These are phyloP conservation scores for Kitagawia praeruptora DNA, from an alignment of 129 eudicot genomes.

Conservation along the genomic window DNA sequence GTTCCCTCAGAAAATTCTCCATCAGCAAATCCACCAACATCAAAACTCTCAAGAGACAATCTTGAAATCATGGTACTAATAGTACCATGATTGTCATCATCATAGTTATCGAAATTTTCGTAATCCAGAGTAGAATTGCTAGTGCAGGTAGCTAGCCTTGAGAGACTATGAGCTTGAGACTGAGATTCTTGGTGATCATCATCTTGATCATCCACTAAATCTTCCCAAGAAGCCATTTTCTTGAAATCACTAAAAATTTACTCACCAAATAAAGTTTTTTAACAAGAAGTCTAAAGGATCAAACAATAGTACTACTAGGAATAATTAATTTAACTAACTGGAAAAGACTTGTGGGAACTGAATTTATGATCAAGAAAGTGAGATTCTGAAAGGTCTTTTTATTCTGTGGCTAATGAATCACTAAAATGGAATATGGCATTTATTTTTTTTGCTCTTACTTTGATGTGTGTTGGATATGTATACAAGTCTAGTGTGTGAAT, in stretches of 20 bases:
- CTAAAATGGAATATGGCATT: background rate
- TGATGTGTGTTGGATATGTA: background rate
- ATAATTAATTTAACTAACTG: background rate
- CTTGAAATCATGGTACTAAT: conserved; percentile 6
- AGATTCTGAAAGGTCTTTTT: background rate
- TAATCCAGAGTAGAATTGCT: conserved; percentile 5
- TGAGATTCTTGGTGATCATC: conserved; percentile 12
- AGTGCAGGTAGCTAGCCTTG: conserved; percentile 11
- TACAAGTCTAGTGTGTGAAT: background rate
- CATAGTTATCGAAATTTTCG: background rate
- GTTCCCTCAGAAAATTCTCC: conserved; percentile 3
- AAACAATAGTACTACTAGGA: background rate
- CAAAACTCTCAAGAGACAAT: conserved; percentile 18
- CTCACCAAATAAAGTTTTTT: background rate
- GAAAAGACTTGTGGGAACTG: conserved; percentile 4
- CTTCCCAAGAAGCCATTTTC: conserved; percentile 18
- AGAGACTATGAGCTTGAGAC: background rate
- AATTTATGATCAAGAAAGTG: background rate
- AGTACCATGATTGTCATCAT: conserved; percentile 8
- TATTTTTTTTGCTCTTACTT: background rate
- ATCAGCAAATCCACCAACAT: conserved; percentile 14
- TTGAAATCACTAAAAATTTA: background rate
- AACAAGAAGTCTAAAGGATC: background rate
- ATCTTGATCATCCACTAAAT: conserved; percentile 7
- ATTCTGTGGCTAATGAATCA: background rate